These are phyloP conservation scores for Termitomyces titanicus DNA, from an alignment of 768 basidiomycete genomes.

Conservation along the genomic window DNA sequence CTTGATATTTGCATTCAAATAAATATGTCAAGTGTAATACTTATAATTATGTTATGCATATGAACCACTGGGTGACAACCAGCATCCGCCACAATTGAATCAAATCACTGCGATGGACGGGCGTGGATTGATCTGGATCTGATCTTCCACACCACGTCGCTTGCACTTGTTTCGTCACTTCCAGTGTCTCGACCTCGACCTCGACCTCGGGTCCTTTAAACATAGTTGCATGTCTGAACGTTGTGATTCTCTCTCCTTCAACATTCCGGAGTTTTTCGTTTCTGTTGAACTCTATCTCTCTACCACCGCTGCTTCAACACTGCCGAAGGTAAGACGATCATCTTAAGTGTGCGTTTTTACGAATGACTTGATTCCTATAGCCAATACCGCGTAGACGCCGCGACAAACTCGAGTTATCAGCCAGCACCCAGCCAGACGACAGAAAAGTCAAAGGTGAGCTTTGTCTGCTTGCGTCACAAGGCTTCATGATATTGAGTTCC, in stretches of 20 bases:
- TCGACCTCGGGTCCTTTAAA: neutral
- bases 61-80: neutral
- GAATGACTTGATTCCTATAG: conserved; percentile 18
- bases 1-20: neutral
- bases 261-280: conserved; percentile 51
- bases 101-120: neutral
- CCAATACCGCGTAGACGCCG: conserved; percentile 48
- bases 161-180: neutral
- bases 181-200: no score
- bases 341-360: neutral
- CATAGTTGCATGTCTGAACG: conserved; percentile 26
- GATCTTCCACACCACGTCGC: neutral
- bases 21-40: no score
- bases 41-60: no score
- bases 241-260: conserved; percentile 24
- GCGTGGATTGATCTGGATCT: neutral
- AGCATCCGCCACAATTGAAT: conserved; percentile 14
- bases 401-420: conserved; percentile 48
- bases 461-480: neutral
- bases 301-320: conserved; percentile 39
- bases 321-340: conserved; percentile 50
- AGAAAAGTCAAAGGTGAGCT: conserved; percentile 59
- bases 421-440: conserved; percentile 31
- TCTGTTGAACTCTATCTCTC: conserved; percentile 63
- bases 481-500: conserved; percentile 2